Conservation (phyloP, 2,329 filamentous ascomycete genomes). For the Lachnellula suecica region DNA sequence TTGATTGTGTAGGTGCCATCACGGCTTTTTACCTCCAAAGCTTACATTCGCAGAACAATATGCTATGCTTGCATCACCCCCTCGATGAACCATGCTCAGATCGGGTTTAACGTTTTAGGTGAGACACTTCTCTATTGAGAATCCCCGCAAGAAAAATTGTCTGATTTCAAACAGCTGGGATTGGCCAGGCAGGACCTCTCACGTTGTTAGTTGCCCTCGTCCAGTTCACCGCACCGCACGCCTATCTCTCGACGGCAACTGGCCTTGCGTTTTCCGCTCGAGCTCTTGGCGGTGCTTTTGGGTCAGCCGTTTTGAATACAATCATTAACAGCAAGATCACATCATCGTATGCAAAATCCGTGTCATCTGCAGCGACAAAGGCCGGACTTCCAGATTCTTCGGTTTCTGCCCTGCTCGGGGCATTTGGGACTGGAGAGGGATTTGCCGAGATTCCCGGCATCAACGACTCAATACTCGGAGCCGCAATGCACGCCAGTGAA, state of each 20-base stretch:
- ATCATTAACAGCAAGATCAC: constrained; percentile 49
- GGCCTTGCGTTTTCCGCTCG: constrained; percentile 52
- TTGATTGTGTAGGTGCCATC: constrained; percentile 40
- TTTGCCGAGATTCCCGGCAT: constrained; percentile 36
- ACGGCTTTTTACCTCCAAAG: not conserved
- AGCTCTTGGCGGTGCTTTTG: constrained; percentile 53
- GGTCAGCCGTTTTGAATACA: constrained; percentile 50
- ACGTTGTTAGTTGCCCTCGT: constrained; percentile 49
- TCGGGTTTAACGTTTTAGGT: constrained; percentile 46
- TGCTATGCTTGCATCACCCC: constrained; percentile 46
- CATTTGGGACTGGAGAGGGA: constrained; percentile 37
- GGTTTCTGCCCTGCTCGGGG: constrained; percentile 38
- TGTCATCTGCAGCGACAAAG: constrained; percentile 40
- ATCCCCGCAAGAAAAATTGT: not conserved
- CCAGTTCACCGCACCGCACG: constrained; percentile 53
- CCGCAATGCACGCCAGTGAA: constrained; percentile 40
- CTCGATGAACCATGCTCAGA: constrained; percentile 43
- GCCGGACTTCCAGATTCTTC: constrained; percentile 43
- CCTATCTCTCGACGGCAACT: constrained; percentile 51
- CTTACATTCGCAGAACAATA: constrained; percentile 35
- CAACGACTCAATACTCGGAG: constrained; percentile 37
- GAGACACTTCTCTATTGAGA: not conserved
- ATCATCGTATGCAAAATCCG: constrained; percentile 38
- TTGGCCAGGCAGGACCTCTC: constrained; percentile 49
- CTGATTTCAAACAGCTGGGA: constrained; percentile 33